phyloP scores from a whole-genome alignment of 305 asterid genomes.

The Nicotiana rustica region DNA sequence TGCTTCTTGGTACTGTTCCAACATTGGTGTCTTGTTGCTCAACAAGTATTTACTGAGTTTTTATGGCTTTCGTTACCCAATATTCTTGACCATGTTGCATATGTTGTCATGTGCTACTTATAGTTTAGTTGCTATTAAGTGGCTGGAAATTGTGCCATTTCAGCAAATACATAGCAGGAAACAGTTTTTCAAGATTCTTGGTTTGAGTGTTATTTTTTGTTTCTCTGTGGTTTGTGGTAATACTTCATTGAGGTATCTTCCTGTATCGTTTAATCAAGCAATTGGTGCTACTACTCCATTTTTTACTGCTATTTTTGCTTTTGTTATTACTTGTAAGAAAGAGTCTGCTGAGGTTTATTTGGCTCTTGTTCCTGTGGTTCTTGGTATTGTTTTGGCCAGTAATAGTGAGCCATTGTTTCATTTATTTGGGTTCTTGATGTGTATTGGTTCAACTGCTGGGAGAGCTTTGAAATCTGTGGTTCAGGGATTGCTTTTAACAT shows the following conservation, averaged over 20 bases:
- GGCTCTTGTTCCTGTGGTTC: conserved; percentile 85
- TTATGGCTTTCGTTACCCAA: conserved; percentile 83
- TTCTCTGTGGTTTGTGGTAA: conserved; percentile 95
- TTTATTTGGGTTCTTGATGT: conserved; percentile 81
- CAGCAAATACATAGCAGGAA: conserved; percentile 80
- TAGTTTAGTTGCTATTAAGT: conserved; percentile 68
- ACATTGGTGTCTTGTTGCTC: conserved; percentile 84
- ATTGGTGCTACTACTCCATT: conserved; percentile 96
- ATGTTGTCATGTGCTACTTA: conserved; percentile 82
- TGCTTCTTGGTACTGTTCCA: conserved; percentile 84
- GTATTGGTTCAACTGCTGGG: conserved; percentile 89
- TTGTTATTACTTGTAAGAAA: conserved; percentile 73
- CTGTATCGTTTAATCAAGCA: conserved; percentile 90
- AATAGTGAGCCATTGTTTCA: conserved; percentile 90
- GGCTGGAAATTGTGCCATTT: conserved; percentile 85
- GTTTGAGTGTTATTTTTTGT: conserved; percentile 70
- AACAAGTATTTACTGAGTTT: conserved; percentile 89
- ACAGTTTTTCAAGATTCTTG: conserved; percentile 82
- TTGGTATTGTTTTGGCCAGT: conserved; percentile 92
- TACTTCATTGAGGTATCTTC: conserved; percentile 83
- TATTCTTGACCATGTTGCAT: conserved; percentile 89
- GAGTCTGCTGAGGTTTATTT: conserved; percentile 85
- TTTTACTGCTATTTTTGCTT: conserved; percentile 90
- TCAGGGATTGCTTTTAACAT: conserved; percentile 80
- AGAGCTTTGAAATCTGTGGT: conserved; percentile 94